Base-by-base conservation (phyloP, 495 filamentous ascomycete genomes). In the Hypoxylon trugodes region DNA sequence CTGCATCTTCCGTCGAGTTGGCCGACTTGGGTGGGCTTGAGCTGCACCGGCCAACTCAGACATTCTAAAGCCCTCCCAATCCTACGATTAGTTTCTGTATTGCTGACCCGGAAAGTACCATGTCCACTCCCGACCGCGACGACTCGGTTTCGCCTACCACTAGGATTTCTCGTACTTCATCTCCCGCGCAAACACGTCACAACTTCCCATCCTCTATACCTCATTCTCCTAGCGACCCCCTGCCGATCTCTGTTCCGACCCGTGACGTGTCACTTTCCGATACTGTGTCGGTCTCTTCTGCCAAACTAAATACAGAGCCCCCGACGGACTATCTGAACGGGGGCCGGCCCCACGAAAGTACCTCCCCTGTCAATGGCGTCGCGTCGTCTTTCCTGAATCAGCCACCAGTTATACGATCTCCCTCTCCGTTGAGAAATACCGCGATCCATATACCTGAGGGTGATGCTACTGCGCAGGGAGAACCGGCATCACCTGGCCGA, bases 251-350 rank as follows among this genome's bases (percentile, higher is more conserved):
- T 30, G 38, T 49, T 19, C 42, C 61, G 2, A 40, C 22, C 38
- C 45, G 50, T 19, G 9, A 22, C 50, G 45, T 61, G 15, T 48
- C 51, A 65, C 57, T 26, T 30, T 35, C 65, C 56, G 43, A 69
- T 66, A 15, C 59, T 32, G 36, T 41, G 6, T n/a, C 49, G 21
- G 6, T 58, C 53, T 37, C 57, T 50, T 21, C 47, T 28, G 66
- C 66, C 28, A 52, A 52, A 56, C 53, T 61, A 26, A 50, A 55
- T 37, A 41, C 45, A 4, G 65, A 65, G 16, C 72, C 76, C 18
- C 53, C 79, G 3, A 15, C 61, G 6, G 80, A 84, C 61, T 78
- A 82, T 57, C 42, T 81, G 25, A 81, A 82, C 60, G 74, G 75
- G 22, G 77, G 73, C 2, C 38, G 63, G 21, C 72, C 75, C 4